Percentiles rank a stretch among this genome's conserved stretches.
These are phyloP conservation scores for Arachis stenosperma DNA, from an alignment of 306 rosid genomes.

Conservation along the genomic window DNA sequence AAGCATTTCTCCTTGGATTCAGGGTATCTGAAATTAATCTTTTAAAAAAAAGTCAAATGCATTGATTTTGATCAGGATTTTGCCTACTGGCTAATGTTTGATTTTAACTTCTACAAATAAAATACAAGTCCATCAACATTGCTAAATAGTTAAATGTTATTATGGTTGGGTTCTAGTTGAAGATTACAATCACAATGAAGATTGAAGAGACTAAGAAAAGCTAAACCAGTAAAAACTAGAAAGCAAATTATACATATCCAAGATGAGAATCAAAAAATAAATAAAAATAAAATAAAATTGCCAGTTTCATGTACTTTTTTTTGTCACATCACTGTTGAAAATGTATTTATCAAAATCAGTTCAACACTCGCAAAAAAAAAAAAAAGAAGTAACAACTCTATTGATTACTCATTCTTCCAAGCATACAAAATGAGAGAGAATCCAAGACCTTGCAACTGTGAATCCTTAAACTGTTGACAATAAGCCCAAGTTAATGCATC, in stretches of 20 bases:
- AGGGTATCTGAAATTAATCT: too few species aligned
- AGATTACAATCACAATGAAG: not conserved
- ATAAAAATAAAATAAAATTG: not conserved
- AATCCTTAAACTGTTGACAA: conserved; percentile 57
- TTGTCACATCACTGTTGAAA: conserved; percentile 41
- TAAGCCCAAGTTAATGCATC: conserved; percentile 51
- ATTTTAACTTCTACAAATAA: not conserved
- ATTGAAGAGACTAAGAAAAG: too few species aligned
- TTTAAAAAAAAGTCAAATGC: not conserved
- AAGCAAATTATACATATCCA: not conserved
- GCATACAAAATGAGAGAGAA: conserved; percentile 85
- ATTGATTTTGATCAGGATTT: too few species aligned
- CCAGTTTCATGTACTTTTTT: conserved; percentile 32
- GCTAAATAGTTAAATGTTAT: too few species aligned
- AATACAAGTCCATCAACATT: not conserved
- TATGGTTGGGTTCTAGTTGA: not conserved
- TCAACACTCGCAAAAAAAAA: conserved; percentile 16
- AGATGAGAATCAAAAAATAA: conserved; percentile 8
- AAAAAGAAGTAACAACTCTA: conserved; percentile 25
- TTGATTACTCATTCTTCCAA: conserved; percentile 72
- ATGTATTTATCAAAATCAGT: conserved; percentile 31
- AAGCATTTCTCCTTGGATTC: too few species aligned
- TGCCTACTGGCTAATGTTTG: not conserved
- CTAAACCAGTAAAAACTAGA: not conserved
- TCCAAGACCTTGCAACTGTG: conserved; percentile 64